phyloP scores from a whole-genome alignment of 2,329 filamentous ascomycete genomes.

The Penicillium sp. region DNA sequence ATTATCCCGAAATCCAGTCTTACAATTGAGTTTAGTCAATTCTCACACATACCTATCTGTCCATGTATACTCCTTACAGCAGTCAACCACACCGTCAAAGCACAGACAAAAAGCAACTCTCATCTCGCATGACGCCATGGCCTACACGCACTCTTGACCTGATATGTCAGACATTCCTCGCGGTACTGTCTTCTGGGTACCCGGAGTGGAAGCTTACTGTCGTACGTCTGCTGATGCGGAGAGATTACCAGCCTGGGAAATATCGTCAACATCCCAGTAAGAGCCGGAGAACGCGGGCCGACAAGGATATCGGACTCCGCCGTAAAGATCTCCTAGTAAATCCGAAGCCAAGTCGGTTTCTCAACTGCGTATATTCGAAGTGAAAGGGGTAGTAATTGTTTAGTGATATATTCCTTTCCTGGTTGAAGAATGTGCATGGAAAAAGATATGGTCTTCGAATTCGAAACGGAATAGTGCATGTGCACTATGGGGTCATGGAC shows the following conservation, averaged over 20 bases:
- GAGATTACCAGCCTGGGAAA: not conserved
- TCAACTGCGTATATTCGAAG: not conserved
- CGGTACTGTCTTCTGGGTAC: not conserved
- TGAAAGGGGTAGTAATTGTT: not conserved
- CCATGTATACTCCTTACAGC: not conserved
- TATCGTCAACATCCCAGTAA: conserved; percentile 1
- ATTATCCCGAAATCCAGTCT: not conserved
- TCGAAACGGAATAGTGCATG: not conserved
- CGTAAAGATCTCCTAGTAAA: not conserved
- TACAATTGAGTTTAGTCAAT: conserved; percentile 8
- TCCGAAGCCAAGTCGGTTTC: not conserved
- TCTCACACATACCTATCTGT: not conserved
- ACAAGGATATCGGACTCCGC: not conserved
- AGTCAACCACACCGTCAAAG: not conserved
- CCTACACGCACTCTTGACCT: not conserved
- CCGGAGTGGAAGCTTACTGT: not conserved
- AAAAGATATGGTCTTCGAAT: not conserved
- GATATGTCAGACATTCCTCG: not conserved
- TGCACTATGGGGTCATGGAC: not conserved
- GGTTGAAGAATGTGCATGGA: not conserved
- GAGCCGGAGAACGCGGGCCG: conserved; percentile 4
- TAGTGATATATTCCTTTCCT: not conserved
- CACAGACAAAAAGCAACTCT: not conserved
- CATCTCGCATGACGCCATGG: not conserved
- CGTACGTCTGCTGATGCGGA: not conserved